Conservation (phyloP, 2,329 filamentous ascomycete genomes). For the Fusarium anthophilum region DNA sequence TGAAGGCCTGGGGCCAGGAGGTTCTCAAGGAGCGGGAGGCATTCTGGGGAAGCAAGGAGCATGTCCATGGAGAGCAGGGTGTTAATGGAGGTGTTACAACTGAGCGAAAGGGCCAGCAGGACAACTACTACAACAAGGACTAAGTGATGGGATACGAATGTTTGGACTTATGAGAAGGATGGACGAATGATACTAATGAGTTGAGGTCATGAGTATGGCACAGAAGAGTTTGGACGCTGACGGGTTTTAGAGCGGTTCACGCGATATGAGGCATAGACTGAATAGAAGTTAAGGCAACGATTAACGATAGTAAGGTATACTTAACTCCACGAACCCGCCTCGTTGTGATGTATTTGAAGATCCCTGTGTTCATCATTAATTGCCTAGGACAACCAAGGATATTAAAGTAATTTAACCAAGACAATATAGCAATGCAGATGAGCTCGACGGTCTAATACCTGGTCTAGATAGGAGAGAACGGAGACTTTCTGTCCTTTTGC, state of each 20-base stretch:
- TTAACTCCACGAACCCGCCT: neutral
- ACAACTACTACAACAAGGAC: constrained; percentile 58
- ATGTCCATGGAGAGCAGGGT: constrained; percentile 58
- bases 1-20: constrained; percentile 80
- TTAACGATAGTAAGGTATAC: neutral
- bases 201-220: constrained; percentile 10
- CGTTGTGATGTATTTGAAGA: neutral
- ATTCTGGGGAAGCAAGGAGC: constrained; percentile 70
- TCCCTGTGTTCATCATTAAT: neutral
- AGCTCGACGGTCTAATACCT: neutral
- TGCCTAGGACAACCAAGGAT: neutral
- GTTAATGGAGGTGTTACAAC: constrained; percentile 49
- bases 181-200: constrained; percentile 27
- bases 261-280: constrained; percentile 13
- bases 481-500: neutral
- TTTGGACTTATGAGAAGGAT: neutral
- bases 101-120: constrained; percentile 53
- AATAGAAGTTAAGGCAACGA: constrained; percentile 9
- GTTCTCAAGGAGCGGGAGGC: constrained; percentile 78
- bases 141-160: neutral
- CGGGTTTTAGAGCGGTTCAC: constrained; percentile 6
- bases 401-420: constrained; percentile 8
- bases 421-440: neutral
- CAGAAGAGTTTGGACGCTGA: neutral
- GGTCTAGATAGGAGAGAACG: neutral